These are phyloP conservation scores for Pseudoneurospora amorphoporcata DNA, from an alignment of 495 filamentous ascomycete genomes.

Conservation along the genomic window DNA sequence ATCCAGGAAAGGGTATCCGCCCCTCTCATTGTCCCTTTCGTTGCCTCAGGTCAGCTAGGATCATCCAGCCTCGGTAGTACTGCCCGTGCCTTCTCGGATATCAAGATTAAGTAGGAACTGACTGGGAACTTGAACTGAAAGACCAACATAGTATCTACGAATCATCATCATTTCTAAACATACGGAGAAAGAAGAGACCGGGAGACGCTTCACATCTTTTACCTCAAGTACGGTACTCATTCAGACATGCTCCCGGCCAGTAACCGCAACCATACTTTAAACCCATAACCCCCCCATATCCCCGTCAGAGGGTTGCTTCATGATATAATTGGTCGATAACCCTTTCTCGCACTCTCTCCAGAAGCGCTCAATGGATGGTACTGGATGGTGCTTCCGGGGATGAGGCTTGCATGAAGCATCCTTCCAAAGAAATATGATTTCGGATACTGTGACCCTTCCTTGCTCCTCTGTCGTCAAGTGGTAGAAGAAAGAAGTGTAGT, in stretches of 20 bases:
- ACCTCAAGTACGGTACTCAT: no score
- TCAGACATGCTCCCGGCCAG: no score
- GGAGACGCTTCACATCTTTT: not conserved
- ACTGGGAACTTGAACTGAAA: not conserved
- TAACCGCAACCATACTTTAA: not conserved
- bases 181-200: not conserved
- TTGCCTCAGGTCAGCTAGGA: not conserved
- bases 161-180: not conserved
- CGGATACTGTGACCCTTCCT: not conserved
- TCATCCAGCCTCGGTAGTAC: not conserved
- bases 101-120: not conserved
- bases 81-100: not conserved
- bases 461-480: not conserved
- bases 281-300: not conserved
- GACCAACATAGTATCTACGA: not conserved
- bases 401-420: not conserved
- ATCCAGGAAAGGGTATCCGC: not conserved
- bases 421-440: not conserved
- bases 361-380: not conserved
- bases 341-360: not conserved
- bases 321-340: constrained; percentile 5
- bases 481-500: not conserved
- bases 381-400: not conserved
- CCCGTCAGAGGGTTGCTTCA: constrained; percentile 3
- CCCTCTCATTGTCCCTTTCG: not conserved